Evolutionary conservation across 2,329 filamentous ascomycete genomes (phyloP).

Genomic region (Fusarium multiceps): DNA sequence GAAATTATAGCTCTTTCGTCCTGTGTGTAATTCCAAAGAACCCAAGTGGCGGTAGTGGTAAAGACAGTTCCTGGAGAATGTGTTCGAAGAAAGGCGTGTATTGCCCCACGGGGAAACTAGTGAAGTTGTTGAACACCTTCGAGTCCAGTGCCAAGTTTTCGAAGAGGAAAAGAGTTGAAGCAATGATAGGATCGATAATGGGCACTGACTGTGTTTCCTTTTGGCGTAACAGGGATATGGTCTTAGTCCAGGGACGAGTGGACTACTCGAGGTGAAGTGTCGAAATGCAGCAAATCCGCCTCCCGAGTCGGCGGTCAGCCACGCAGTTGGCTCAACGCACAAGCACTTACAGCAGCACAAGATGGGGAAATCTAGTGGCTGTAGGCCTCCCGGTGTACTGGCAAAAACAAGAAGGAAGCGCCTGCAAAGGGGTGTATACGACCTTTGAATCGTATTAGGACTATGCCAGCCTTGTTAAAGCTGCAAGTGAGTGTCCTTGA

Average conservation of each 20-base stretch:
- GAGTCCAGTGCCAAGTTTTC: slow-evolving; percentile 16
- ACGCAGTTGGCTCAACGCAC: slow-evolving; percentile 19
- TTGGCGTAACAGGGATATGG: slow-evolving; percentile 40
- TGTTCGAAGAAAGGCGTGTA: slow-evolving; percentile 14
- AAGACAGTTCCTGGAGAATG: slow-evolving; percentile 20
- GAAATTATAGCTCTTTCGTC: not conserved
- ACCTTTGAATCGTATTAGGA: not conserved
- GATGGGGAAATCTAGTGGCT: not conserved
- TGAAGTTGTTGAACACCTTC: slow-evolving; percentile 13
- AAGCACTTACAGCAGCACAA: slow-evolving; percentile 8
- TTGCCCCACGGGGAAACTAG: slow-evolving; percentile 14
- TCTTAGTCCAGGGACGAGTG: slow-evolving; percentile 26
- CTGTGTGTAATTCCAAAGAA: slow-evolving; percentile 1
- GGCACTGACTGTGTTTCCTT: slow-evolving; percentile 27
- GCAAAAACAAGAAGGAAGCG: slow-evolving; percentile 2
- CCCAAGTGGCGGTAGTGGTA: slow-evolving; percentile 16
- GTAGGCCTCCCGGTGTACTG: not conserved
- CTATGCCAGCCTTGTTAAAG: slow-evolving; percentile 15
- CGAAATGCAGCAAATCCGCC: slow-evolving; percentile 18
- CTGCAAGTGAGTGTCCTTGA: slow-evolving; percentile 12
- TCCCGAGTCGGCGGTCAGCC: slow-evolving; percentile 27
- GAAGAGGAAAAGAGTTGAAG: slow-evolving; percentile 18
- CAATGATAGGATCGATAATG: slow-evolving; percentile 20
- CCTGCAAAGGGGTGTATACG: slow-evolving; percentile 2
- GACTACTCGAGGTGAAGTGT: slow-evolving; percentile 5